Base-by-base conservation (phyloP, 495 filamentous ascomycete species). In the Aspergillus saccharolyticus region DNA sequence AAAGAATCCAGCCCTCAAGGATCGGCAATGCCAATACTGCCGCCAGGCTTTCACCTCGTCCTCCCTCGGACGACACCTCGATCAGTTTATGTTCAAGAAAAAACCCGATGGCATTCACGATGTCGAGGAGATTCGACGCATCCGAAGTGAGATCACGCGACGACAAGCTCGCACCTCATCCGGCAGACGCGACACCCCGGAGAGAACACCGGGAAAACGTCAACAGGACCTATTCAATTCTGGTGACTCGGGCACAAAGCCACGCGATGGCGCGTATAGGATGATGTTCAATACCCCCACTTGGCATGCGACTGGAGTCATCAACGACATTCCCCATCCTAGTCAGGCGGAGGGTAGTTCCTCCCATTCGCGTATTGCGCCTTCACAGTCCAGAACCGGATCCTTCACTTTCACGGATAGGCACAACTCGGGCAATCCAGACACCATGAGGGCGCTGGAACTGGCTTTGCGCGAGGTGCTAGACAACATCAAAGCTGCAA, bases 71-170 rank as follows among this genome's bases (percentile, higher is more conserved):
- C 87, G 91, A 42, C 91, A 96, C 74, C 82, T 96, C 22, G 91
- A 96, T 66, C 80, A 94, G 33, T 96, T 91, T 67, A 87, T 96
- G 59, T 89, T 89, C 67, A 85, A 87, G 62, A 92, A 89, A 72
- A 96, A 96, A 66, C 80, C 90, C 3, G 91, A 96, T 71, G 91
- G 90, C 9, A 65, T 95, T 44, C 91, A 96, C 71, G 80, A 95
- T 74, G 87, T 96, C 28, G 89, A 91, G 6, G 89, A 88, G 70
- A 96, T 96, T 67, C 79, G 83, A 63, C 87, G 85, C 68, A 77
- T 94, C 60, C 82, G 91, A 55, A 85, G 88, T 44, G 81, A 83
- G 30, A 92, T 96, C 73, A 96, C 91, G 44, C 82, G 91, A 44
- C 78, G 91, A 57, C 88, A 92, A 70, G 83, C 88, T 3, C 82